phyloP scores from a whole-genome alignment of 331 rosid species.

The Malus hybrid region DNA sequence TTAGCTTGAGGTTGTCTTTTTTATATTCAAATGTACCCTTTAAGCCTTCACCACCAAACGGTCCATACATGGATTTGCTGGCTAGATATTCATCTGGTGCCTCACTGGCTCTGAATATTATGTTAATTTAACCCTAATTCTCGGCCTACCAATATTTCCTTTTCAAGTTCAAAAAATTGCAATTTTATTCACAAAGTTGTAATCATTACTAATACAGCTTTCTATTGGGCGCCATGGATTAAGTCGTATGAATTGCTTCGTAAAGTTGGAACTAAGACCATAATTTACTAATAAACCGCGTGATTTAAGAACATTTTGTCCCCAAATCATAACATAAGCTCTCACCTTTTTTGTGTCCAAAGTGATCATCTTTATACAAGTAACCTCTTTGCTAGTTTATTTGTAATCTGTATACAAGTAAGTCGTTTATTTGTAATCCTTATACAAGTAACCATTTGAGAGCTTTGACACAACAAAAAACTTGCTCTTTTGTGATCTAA shows the following conservation, averaged over 20 bases:
- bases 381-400: background rate
- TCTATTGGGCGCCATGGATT: slow-evolving; percentile 6
- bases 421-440: too few species aligned
- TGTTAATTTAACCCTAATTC: background rate
- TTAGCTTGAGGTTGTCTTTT: too few species aligned
- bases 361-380: background rate
- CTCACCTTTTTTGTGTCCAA: background rate
- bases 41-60: background rate
- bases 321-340: slow-evolving; percentile 15
- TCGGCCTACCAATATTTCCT: background rate
- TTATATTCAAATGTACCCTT: background rate
- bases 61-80: background rate
- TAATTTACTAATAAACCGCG: slow-evolving; percentile 16
- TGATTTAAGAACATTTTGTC: slow-evolving; percentile 36
- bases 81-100: background rate
- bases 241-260: slow-evolving; percentile 23
- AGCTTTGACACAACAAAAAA: too few species aligned
- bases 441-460: too few species aligned
- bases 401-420: background rate
- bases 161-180: background rate
- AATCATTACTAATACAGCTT: slow-evolving; percentile 15
- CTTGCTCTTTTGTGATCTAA: too few species aligned
- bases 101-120: slow-evolving; percentile 7
- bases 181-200: slow-evolving; percentile 15
- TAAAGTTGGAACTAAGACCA: slow-evolving; percentile 16